Evolutionary conservation across 768 basidiomycete genomes (phyloP), one percentile per base, ranked within the genome.

Genomic region (Pleurotus giganteus): DNA sequence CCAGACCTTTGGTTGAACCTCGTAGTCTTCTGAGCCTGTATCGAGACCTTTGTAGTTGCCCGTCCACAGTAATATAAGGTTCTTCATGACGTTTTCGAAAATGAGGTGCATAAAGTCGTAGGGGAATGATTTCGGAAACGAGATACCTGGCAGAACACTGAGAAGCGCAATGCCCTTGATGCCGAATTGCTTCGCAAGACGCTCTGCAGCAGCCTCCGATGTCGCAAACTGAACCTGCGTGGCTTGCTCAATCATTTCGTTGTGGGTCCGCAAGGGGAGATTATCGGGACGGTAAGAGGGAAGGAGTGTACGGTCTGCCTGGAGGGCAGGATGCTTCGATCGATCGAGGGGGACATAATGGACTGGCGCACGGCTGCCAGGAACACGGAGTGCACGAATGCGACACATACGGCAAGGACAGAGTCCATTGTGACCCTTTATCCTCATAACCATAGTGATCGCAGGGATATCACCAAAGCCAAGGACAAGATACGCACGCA

Each of bases 61-160:
- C 1, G 65, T 73, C 75, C 76, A 76, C 0, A 77, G 60, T 0
- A 60, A 26, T 1, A 78, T 61, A 2, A 80, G 63, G 46, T 70
- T 73, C 4, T 60, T 60, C 4, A 74, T 54, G 1, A 73, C 54
- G 55, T 80, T 80, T 54, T 79, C 76, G 37, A 65, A 70, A 26
- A 80, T 55, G 0, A 74, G 60, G 42, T 82, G 79, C 73, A 81
- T 78, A 57, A 70, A 72, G 47, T 80, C 78, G 61, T 69, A 74
- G 0, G 76, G 75, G 4, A 70, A 62, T 0, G 67, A 67, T 19
- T 47, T 6, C 9, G 74, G 63, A 36, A 36, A 36, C 34, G 59
- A 67, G 66, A 23, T 65, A 51, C 15, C 47, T 0, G 69, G 72
- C 0, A 56, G 44, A 1, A 75, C 65, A 0, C 53, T 21, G 1